Evolutionary conservation across 345 rosid species (phyloP), one percentile per base, ranked within the genome.

Genomic region (Corymbia maculata): DNA sequence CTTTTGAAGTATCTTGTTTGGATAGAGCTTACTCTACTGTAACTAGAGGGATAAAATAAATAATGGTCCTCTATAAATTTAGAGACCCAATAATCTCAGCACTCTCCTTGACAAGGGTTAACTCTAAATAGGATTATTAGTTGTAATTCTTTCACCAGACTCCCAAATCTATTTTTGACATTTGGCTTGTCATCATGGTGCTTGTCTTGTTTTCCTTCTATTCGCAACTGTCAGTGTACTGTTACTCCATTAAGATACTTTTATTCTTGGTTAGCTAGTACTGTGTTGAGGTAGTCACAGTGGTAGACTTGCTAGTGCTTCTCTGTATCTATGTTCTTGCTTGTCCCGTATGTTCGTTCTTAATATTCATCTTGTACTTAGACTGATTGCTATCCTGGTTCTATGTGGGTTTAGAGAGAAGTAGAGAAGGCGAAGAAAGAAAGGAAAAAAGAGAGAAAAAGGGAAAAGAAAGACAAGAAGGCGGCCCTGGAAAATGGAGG

Each of bases 361-460:
- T 50, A 13, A 7, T 49, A 2, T 49, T 75, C 85, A 50, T 26
- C 86, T 8, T 80, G 52, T 64, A 90, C 88, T 66, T 32, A 52
- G 89, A 89, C 53, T 92, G 86, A 89, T 88, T 52, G 55, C 85
- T 89, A 79, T 79, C 90, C 66, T 79, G 86, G 86, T 90, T 89
- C 87, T 89, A 44, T 92, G 89, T 53, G 86, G 89, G 86, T 91
- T 86, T 90, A 91, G 92, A 92, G 93, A 88, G 84, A 91, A 90
- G 92, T 88, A 84, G 87, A 91, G 87, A 87, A 90, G 88, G 90
- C 87, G 85, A 64, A 86, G 91, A 89, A 87, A 85, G 93, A 88
- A 70, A 86, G 89, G 85, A 89, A 61, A 51, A 89, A 88, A 82
- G 90, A 89, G 68, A 90, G 55, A 86, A 91, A 88, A 64, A 86